Percentiles rank a stretch among this genome's conserved stretches.
These are phyloP conservation scores for Saccharomycopsis lassenensis DNA, from an alignment of 805 yeast species.

Conservation along the genomic window DNA sequence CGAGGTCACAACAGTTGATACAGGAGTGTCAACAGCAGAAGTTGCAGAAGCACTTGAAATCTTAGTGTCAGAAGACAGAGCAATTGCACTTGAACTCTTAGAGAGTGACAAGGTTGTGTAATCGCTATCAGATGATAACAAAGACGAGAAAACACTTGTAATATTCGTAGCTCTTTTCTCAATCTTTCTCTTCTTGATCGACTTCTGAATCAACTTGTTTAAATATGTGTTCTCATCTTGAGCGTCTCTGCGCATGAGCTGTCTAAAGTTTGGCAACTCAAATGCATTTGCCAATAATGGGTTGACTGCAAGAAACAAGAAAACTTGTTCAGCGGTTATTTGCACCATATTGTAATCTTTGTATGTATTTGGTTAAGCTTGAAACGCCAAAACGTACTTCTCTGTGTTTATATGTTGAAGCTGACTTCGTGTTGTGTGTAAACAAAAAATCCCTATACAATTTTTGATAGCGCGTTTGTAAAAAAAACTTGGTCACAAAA, in stretches of 20 bases:
- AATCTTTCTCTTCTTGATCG: conserved; percentile 12
- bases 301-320: background rate
- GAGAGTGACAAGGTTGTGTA: background rate
- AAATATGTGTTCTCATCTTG: conserved; percentile 12
- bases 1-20: conserved; percentile 5
- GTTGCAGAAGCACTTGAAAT: background rate
- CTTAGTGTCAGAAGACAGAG: background rate
- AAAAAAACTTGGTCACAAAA: no score
- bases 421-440: no score
- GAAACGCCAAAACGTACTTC: no score
- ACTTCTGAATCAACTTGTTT: conserved; percentile 13
- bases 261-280: conserved; percentile 5
- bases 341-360: no score
- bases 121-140: conserved; percentile 1
- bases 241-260: conserved; percentile 2
- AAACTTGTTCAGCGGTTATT: no score
- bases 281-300: conserved; percentile 1
- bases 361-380: no score
- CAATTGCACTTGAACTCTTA: background rate
- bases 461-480: no score
- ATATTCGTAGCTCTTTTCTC: conserved; percentile 15
- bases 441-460: no score
- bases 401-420: no score
- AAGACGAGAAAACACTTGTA: conserved; percentile 20
- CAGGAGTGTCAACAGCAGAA: background rate